Evolutionary conservation across 306 rosid genomes (phyloP), one percentile per base, ranked within the genome.

Genomic region (Inga laurina): DNA sequence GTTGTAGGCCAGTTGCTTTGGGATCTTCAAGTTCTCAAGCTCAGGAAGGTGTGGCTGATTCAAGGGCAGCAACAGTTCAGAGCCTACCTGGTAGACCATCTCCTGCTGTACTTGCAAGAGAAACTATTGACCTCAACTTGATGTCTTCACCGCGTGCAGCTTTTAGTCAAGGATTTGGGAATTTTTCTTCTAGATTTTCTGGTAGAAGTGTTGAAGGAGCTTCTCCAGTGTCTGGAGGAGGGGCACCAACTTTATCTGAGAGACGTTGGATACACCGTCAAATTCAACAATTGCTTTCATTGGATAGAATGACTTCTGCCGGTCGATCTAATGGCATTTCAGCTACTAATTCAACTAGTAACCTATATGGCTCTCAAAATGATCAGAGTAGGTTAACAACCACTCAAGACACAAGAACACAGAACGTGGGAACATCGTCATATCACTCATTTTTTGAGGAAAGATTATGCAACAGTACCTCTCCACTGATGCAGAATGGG

Each of bases 241-340:
- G 91, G 74, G 98, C 98, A 37, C 95, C 98, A 10, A 97, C 99
- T 67, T 78, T 97, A 73, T 87, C 92, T 49, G 88, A 91, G 85
- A 89, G 99, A 77, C 97, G 98, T 18, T 54, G 90, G 91, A 86
- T 91, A 76, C 97, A 91, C 78, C 94, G 92, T 22, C 97, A 91
- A 24, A 93, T 96, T 84, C 98, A 92, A 10, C 93, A 92, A 18
- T 74, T 92, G 75, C 90, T 86, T 61, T 86, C 91, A 54, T 76
- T 69, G 3, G 93, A 83, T 82, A 91, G 94, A 81, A 86, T 88
- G 88, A 73, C 76, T 68, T 79, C 85, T 76, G 68, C 87, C 64
- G 84, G 84, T 84, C 87, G 93, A 82, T 57, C 78, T 68, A 90
- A 90, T 62, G 91, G 89, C 71, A 83, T 82, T 80, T 75, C 91